A percentile compares a stretch with the other conserved stretches of the same genome.
phyloP scores from a whole-genome alignment of 2,329 filamentous ascomycete genomes.

The Neonectria punicea region DNA sequence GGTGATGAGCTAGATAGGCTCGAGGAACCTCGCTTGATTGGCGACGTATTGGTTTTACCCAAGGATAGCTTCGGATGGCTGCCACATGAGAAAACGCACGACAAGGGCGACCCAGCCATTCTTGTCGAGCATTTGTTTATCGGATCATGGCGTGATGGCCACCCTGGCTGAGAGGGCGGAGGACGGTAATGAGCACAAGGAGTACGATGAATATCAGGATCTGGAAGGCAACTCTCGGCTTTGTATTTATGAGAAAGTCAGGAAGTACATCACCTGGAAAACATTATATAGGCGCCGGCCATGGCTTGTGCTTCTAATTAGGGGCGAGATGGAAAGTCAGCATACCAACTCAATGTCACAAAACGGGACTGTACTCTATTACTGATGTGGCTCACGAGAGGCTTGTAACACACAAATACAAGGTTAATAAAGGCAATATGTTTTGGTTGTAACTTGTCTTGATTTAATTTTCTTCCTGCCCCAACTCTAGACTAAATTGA shows the following conservation, averaged over 20 bases:
- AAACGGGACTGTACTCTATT: too few species aligned
- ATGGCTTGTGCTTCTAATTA: neutral
- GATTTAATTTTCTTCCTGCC: neutral
- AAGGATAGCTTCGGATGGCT: conserved; percentile 42
- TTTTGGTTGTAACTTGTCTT: too few species aligned
- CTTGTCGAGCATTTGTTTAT: conserved; percentile 36
- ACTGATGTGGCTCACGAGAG: too few species aligned
- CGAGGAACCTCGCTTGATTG: conserved; percentile 44
- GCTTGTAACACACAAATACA: neutral
- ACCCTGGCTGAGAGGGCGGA: conserved; percentile 23
- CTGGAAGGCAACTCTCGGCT: too few species aligned
- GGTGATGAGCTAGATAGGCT: conserved; percentile 45
- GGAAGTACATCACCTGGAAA: neutral
- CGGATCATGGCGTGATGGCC: conserved; percentile 32
- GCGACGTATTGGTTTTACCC: conserved; percentile 48
- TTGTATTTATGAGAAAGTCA: neutral
- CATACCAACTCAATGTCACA: neutral
- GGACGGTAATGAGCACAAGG: neutral
- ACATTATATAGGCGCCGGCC: neutral
- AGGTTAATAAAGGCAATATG: neutral
- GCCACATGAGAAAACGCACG: conserved; percentile 31
- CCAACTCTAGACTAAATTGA: neutral
- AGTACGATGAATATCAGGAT: too few species aligned
- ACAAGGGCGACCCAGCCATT: conserved; percentile 26
- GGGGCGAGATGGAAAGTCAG: neutral